These are phyloP conservation scores for Capronia coronata DNA, from an alignment of 2,329 filamentous ascomycete species.

Conservation along the genomic window DNA sequence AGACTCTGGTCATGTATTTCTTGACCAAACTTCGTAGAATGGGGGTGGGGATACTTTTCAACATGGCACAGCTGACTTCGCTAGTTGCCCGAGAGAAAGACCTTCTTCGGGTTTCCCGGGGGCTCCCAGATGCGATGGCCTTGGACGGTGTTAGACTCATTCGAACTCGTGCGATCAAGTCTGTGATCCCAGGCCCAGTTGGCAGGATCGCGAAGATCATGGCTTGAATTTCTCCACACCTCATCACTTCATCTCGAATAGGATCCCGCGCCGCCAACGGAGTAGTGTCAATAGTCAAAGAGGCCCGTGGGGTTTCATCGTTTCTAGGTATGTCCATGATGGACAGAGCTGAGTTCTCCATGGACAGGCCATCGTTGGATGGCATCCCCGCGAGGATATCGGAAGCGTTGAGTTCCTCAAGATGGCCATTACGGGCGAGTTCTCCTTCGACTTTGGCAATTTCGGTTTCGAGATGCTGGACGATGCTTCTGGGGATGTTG, in stretches of 20 bases:
- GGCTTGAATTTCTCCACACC: constrained; percentile 29
- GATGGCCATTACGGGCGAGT: constrained; percentile 29
- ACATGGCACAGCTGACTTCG: constrained; percentile 27
- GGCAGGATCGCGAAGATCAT: constrained; percentile 32
- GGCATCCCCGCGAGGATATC: constrained; percentile 29
- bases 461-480: constrained; percentile 34
- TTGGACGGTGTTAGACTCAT: constrained; percentile 34
- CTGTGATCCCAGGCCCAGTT: constrained; percentile 30
- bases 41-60: constrained; percentile 27
- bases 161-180: constrained; percentile 31
- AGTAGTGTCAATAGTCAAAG: constrained; percentile 8
- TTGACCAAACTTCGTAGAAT: constrained; percentile 30
- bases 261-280: constrained; percentile 17
- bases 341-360: constrained; percentile 18
- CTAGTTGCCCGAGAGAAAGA: constrained; percentile 21
- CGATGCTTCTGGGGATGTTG: constrained; percentile 32
- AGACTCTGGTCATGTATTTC: constrained; percentile 32
- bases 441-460: constrained; percentile 33
- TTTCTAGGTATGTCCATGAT: constrained; percentile 20
- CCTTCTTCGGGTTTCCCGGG: constrained; percentile 21
- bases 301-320: constrained; percentile 12
- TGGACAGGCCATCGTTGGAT: constrained; percentile 23
- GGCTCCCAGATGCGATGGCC: constrained; percentile 24
- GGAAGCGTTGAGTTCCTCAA: constrained; percentile 28
- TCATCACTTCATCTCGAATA: constrained; percentile 29